These are phyloP conservation scores for Racocetra persica DNA, from an alignment of 371 early-diverging fungal species.

Conservation along the genomic window DNA sequence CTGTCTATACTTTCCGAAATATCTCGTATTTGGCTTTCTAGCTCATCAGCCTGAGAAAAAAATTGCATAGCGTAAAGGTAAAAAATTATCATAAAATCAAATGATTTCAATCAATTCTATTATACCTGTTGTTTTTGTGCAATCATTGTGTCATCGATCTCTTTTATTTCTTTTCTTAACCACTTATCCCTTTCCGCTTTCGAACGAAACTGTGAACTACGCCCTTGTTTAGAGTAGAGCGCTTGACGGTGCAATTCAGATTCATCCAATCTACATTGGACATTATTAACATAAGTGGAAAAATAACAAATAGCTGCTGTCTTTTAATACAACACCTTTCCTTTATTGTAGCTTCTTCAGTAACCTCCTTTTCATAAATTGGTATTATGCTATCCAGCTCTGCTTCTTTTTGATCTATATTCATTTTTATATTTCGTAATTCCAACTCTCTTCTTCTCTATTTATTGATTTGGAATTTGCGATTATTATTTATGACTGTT, in stretches of 20 bases:
- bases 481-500: not conserved
- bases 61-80: not conserved
- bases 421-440: conserved; percentile 57
- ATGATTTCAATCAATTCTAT: not conserved
- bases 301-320: not conserved
- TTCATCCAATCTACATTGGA: conserved; percentile 50
- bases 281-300: not conserved
- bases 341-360: conserved; percentile 51
- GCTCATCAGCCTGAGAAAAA: conserved; percentile 41
- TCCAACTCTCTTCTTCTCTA: conserved; percentile 55
- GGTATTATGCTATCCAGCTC: conserved; percentile 64
- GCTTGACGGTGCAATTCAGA: conserved; percentile 61
- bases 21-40: conserved; percentile 52
- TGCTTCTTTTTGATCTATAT: conserved; percentile 64
- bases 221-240: conserved; percentile 85
- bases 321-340: not conserved
- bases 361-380: conserved; percentile 57
- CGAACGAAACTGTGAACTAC: conserved; percentile 75
- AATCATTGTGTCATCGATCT: conserved; percentile 60
- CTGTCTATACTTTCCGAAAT: conserved; percentile 47
- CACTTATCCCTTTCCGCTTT: conserved; percentile 79
- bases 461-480: not conserved
- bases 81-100: too few species aligned
- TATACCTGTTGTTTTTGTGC: conserved; percentile 60
- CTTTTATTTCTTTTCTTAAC: conserved; percentile 72